phyloP scores from a whole-genome alignment of 2,329 filamentous ascomycete species.

The Aspergillus nomiae region DNA sequence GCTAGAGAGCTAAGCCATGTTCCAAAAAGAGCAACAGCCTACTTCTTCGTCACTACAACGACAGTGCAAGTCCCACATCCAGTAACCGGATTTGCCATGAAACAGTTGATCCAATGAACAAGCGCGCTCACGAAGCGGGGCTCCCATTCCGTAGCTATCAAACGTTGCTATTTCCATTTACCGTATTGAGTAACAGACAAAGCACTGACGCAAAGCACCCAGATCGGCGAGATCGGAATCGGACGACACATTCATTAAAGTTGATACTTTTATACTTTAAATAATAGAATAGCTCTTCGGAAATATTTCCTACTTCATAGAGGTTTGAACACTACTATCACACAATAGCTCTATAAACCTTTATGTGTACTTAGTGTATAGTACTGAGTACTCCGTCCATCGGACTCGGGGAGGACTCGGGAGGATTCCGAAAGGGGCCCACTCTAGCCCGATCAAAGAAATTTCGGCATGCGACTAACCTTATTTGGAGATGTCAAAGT shows the following conservation, averaged over 20 bases:
- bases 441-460: background rate
- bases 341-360: background rate
- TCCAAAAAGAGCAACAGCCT: background rate
- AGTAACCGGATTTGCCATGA: background rate
- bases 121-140: background rate
- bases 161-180: background rate
- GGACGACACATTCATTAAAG: background rate
- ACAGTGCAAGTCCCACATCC: background rate
- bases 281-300: too few species aligned
- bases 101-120: background rate
- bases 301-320: too few species aligned
- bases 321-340: background rate
- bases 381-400: background rate
- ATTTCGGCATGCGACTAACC: constrained; percentile 4
- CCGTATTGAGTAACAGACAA: background rate
- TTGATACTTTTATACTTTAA: too few species aligned
- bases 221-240: background rate
- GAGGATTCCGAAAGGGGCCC: background rate
- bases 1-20: background rate
- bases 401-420: background rate
- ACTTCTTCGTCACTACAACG: too few species aligned
- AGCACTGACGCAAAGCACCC: background rate
- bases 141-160: background rate
- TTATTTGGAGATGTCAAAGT: background rate
- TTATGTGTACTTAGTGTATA: background rate